These are phyloP conservation scores for Hirschioporus abietinus DNA, from an alignment of 768 basidiomycete genomes.

Conservation along the genomic window DNA sequence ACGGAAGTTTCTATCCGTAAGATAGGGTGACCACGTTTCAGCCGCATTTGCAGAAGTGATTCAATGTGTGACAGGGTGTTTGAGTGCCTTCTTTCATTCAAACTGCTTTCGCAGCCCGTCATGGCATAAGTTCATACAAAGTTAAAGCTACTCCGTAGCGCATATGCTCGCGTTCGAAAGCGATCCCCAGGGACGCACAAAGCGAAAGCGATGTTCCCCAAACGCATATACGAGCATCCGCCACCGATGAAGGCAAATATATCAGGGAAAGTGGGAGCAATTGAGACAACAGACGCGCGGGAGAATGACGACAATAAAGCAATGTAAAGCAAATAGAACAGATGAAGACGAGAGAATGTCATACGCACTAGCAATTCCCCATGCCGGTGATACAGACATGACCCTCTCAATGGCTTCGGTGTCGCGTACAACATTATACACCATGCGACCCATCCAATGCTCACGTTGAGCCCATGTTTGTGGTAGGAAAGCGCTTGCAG, in stretches of 20 bases:
- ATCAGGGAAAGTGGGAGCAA: background rate
- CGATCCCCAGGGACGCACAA: background rate
- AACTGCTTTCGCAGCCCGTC: background rate
- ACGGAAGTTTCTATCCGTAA: background rate
- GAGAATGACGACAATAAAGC: slow-evolving; percentile 10
- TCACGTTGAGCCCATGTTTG: slow-evolving; percentile 43
- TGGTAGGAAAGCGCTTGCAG: slow-evolving; percentile 41
- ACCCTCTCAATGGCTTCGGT: slow-evolving; percentile 53
- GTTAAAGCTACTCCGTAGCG: background rate
- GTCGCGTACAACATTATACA: slow-evolving; percentile 60
- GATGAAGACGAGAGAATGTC: slow-evolving; percentile 6
- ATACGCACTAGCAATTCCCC: slow-evolving; percentile 55
- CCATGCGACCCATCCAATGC: slow-evolving; percentile 56
- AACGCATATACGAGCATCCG: background rate
- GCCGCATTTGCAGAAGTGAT: background rate
- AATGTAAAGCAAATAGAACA: slow-evolving; percentile 15
- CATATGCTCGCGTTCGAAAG: background rate
- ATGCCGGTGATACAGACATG: slow-evolving; percentile 58
- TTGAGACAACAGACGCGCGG: slow-evolving; percentile 6
- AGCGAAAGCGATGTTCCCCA: background rate
- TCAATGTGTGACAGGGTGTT: background rate
- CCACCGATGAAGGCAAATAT: background rate
- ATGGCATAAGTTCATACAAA: background rate
- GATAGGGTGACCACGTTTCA: slow-evolving; percentile 1
- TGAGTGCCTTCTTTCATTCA: background rate